phyloP scores from a whole-genome alignment of 2,329 filamentous ascomycete genomes.

The Fusarium equiseti region DNA sequence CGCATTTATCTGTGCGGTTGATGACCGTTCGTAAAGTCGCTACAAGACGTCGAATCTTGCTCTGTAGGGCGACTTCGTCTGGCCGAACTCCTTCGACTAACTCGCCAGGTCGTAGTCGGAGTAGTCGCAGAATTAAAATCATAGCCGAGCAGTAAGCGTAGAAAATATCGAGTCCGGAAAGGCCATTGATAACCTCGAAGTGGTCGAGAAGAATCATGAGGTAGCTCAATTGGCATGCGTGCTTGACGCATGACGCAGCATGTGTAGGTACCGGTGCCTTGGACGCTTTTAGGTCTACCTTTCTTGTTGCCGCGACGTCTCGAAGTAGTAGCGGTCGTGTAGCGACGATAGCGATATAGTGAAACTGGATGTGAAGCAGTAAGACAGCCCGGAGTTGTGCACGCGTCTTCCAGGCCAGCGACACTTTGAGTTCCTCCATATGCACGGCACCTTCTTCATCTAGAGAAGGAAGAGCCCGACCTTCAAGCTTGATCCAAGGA shows the following conservation, averaged over 20 bases:
- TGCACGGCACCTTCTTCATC: slow-evolving; percentile 36
- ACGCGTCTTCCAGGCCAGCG: slow-evolving; percentile 45
- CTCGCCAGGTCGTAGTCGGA: slow-evolving; percentile 12
- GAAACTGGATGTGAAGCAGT: slow-evolving; percentile 50
- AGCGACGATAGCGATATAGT: slow-evolving; percentile 51
- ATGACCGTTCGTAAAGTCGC: slow-evolving; percentile 35
- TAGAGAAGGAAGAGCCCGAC: not conserved
- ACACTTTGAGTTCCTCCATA: slow-evolving; percentile 46
- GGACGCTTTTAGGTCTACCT: not conserved
- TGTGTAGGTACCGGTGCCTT: slow-evolving; percentile 7
- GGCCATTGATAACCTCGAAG: slow-evolving; percentile 51
- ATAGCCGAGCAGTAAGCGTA: slow-evolving; percentile 53
- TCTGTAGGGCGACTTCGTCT: slow-evolving; percentile 24
- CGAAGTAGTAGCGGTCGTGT: slow-evolving; percentile 50
- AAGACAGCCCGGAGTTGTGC: slow-evolving; percentile 48
- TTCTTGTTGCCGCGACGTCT: slow-evolving; percentile 31
- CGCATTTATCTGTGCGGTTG: slow-evolving; percentile 45
- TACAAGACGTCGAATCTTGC: slow-evolving; percentile 22
- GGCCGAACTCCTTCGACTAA: not conserved
- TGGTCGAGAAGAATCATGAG: slow-evolving; percentile 50
- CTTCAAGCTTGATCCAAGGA: slow-evolving; percentile 24
- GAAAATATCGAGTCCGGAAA: slow-evolving; percentile 53
- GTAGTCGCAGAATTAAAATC: slow-evolving; percentile 37
- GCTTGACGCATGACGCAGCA: slow-evolving; percentile 38
- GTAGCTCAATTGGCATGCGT: slow-evolving; percentile 51